A percentile compares a stretch with the other conserved stretches of the same genome.
These are phyloP conservation scores for Bonia amplexicaulis DNA, from an alignment of 176 grass and related monocot genomes.

Conservation along the genomic window DNA sequence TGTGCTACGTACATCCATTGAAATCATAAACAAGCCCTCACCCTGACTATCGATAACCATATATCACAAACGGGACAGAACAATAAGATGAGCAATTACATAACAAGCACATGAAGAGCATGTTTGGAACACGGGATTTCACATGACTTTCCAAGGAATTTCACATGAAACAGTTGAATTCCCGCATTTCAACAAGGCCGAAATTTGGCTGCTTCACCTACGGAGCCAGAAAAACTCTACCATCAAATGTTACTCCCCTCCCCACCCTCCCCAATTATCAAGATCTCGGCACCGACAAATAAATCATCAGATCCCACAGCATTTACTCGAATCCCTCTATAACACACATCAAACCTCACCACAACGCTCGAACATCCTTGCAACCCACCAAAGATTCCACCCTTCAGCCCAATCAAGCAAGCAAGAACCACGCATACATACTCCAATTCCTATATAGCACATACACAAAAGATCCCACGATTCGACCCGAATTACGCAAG, in stretches of 20 bases:
- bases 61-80: not conserved
- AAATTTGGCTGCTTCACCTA: not conserved
- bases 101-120: not conserved
- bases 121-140: not conserved
- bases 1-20: not conserved
- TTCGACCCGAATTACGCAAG: not conserved
- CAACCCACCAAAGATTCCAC: not conserved
- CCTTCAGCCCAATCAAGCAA: not conserved
- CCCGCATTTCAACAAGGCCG: not conserved
- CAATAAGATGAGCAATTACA: not conserved
- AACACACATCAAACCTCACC: not conserved
- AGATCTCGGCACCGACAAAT: not conserved
- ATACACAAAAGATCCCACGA: not conserved
- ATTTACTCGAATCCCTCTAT: not conserved
- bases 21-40: not conserved
- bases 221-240: not conserved
- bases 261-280: not conserved
- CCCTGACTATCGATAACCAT: not conserved
- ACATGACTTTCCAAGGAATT: not conserved
- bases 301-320: not conserved
- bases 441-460: not conserved
- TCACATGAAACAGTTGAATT: not conserved
- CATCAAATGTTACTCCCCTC: not conserved
- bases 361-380: not conserved
- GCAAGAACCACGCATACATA: not conserved